These are phyloP conservation scores for Ophiosphaerella herpotricha DNA, from an alignment of 2,329 filamentous ascomycete species.

Conservation along the genomic window DNA sequence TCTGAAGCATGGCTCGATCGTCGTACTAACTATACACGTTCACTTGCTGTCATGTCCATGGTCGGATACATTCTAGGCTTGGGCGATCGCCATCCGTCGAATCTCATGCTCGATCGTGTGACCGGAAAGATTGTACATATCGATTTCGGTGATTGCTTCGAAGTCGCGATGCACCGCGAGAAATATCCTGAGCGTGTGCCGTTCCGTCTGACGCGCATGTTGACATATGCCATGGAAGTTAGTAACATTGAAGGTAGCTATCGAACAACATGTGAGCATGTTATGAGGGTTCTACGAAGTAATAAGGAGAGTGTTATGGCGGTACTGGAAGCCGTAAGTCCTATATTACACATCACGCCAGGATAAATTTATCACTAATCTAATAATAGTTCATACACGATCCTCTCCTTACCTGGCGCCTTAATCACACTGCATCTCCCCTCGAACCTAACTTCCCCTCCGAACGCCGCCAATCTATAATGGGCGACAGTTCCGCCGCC, in stretches of 20 bases:
- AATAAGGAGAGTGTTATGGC: constrained; percentile 99
- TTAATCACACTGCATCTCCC: constrained; percentile 65
- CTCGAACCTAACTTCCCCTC: constrained; percentile 63
- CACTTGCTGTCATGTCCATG: constrained; percentile 99
- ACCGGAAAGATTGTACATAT: constrained; percentile 98
- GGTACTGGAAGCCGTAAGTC: constrained; percentile 90
- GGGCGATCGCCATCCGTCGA: constrained; percentile 95
- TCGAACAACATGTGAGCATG: constrained; percentile 95
- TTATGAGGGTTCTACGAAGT: constrained; percentile 93
- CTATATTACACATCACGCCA: neutral
- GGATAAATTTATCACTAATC: constrained; percentile 7
- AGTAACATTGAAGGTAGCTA: constrained; percentile 99
- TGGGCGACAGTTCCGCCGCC: constrained; percentile 47
- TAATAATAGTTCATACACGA: constrained; percentile 87
- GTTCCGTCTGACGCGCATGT: constrained; percentile 96
- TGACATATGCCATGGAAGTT: constrained; percentile 99
- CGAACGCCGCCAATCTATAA: constrained; percentile 64
- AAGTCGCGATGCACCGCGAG: constrained; percentile 98
- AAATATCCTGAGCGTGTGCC: constrained; percentile 98
- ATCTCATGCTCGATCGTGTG: constrained; percentile 93
- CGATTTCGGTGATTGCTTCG: constrained; percentile 99
- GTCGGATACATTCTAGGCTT: constrained; percentile 98
- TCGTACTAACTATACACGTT: constrained; percentile 97
- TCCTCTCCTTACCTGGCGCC: constrained; percentile 95
- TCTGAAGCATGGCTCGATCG: constrained; percentile 97